Base-by-base conservation (phyloP, 2,329 filamentous ascomycete genomes). In the Cercospora sp. region DNA sequence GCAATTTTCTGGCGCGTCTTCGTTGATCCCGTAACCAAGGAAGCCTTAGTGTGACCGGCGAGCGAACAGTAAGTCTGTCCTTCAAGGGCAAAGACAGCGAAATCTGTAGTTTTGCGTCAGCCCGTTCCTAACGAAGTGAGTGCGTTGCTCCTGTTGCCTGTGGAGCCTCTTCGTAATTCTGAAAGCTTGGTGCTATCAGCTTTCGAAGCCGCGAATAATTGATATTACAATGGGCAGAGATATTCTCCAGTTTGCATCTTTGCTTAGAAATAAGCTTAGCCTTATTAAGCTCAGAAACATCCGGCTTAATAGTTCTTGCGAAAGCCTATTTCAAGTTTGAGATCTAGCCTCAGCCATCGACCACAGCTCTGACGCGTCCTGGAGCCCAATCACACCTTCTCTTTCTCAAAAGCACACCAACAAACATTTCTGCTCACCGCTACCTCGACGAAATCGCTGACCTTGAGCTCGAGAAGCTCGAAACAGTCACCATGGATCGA, bases 241-340 rank as follows among this genome's bases (percentile, higher is more conserved):
- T 10, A 37, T 43, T 8, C 6, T n/a, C 37, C 7, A 9, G 37
- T 0, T 7, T 55, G 24, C 12, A 30, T n/a, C 49, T 9, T 21
- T 49, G 24, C 59, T 43, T 61, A 5, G n/a, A 45, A 28, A 28
- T 24, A 59, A 59, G 55, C 55, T 59, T 59, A 32, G 55, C 21
- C 6, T 18, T 5, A 28, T 37, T 28, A 59, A 34, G 55, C 28
- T 28, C 12, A 6, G n/a, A 30, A 10, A 49, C 4, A 7, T 1
- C n/a, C 55, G 55, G 55, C 28, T 18, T 13, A 59, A 59, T 59
- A 3, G 55, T 59, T 59, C 55, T 34, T 59, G 55, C 55, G 55
- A 13, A 59, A 59, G 55, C 55, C 55, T 37, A 59, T 59, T 59
- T 59, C 24, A 6, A 55, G 49, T n/a, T 1, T 37, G 55, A 37